A percentile compares a stretch with the other conserved stretches of the same genome.
phyloP scores from a whole-genome alignment of 140 eudicot genomes.

The Senecio squalidus region DNA sequence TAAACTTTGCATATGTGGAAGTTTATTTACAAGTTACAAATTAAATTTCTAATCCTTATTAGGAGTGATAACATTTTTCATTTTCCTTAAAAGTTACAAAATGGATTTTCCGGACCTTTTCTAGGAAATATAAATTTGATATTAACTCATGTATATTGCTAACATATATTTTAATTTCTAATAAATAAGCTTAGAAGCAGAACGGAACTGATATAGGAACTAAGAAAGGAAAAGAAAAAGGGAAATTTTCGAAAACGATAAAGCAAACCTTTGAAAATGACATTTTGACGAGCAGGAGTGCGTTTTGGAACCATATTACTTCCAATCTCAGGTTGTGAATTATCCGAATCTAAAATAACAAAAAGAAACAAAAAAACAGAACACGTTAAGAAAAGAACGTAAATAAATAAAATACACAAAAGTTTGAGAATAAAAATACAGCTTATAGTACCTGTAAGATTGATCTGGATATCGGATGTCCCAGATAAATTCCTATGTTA shows the following conservation, averaged over 20 bases:
- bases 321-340: constrained; percentile 38
- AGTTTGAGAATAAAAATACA: background rate
- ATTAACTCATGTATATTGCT: background rate
- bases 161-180: background rate
- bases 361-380: background rate
- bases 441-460: constrained; percentile 48
- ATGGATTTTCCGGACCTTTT: too few species aligned
- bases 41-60: too few species aligned
- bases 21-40: too few species aligned
- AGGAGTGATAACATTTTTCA: too few species aligned
- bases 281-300: constrained; percentile 45
- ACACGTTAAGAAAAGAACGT: background rate
- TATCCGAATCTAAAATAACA: constrained; percentile 43
- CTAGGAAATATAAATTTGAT: too few species aligned
- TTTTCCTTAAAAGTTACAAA: too few species aligned
- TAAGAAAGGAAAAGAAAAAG: background rate
- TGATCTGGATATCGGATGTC: constrained; percentile 46
- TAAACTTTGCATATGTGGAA: background rate
- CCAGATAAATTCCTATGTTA: constrained; percentile 50
- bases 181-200: too few species aligned
- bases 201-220: background rate
- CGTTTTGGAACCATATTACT: constrained; percentile 31
- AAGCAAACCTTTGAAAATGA: constrained; percentile 63
- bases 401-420: background rate
- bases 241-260: background rate